These are phyloP conservation scores for Glycyrrhiza uralensis DNA, from an alignment of 306 rosid species.

Conservation along the genomic window DNA sequence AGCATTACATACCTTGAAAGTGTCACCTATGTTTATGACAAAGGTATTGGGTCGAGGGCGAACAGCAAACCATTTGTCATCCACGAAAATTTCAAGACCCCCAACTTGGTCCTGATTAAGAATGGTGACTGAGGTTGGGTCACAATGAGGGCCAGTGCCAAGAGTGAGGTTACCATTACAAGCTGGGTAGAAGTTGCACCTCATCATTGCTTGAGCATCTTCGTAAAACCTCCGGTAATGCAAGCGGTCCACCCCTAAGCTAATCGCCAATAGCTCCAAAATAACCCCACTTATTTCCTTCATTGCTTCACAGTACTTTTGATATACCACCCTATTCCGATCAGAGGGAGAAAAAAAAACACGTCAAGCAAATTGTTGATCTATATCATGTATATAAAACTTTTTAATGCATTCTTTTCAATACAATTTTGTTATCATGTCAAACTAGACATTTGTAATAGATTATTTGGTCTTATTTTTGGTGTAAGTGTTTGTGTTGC, in stretches of 20 bases:
- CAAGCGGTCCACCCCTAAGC: slow-evolving; percentile 47
- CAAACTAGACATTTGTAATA: no score
- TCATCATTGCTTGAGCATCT: slow-evolving; percentile 56
- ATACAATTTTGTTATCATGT: no score
- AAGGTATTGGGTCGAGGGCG: slow-evolving; percentile 45
- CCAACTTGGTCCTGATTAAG: slow-evolving; percentile 70
- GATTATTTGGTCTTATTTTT: no score
- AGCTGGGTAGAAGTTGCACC: slow-evolving; percentile 63
- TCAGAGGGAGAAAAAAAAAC: background rate
- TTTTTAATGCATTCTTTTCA: no score
- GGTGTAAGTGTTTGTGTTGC: no score
- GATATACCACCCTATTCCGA: slow-evolving; percentile 45
- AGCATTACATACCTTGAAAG: slow-evolving; percentile 58
- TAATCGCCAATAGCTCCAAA: slow-evolving; percentile 56
- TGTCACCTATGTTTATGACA: slow-evolving; percentile 69
- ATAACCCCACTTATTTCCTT: slow-evolving; percentile 32
- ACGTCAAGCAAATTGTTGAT: background rate
- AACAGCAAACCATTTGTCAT: slow-evolving; percentile 52
- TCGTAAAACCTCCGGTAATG: slow-evolving; percentile 39
- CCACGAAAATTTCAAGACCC: slow-evolving; percentile 52
- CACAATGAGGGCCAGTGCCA: slow-evolving; percentile 76
- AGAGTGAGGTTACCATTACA: slow-evolving; percentile 44
- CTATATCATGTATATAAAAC: no score
- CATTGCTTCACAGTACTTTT: slow-evolving; percentile 61
- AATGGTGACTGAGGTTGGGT: slow-evolving; percentile 64